Base-by-base conservation (phyloP, 2,329 filamentous ascomycete species). In the Penicillium sp. region DNA sequence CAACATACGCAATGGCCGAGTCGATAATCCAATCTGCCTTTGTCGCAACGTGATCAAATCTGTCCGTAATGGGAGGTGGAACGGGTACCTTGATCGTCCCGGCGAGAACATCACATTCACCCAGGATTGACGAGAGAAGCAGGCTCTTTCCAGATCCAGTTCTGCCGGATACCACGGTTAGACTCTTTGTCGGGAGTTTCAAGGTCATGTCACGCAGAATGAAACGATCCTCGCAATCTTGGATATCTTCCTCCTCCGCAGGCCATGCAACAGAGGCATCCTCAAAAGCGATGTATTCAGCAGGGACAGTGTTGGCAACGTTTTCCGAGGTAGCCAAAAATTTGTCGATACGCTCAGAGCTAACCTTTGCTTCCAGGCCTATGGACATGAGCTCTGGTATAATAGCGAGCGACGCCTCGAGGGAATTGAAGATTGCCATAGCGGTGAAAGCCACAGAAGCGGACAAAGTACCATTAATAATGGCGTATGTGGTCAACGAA, bases 391-490 rank as follows among this genome's bases (percentile, higher is more conserved):
- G 76, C 67, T 92, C 89, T 0, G 90, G 90, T 16, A 94, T 76
- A 40, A 89, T 78, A 0, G 85, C 85, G 1, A 94, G 74, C 0
- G 87, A 86, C 22, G 86, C 79, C 68, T 94, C 89, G 22, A 94
- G 79, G n/a, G 84, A 81, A 57, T 83, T 84, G 72, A 94, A 90
- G 66, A 88, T 88, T 37, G 79, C 81, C 50, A 89, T 85, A 29
- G 88, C 87, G 26, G 90, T 90, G 63, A 94, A 94, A 2, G 90
- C 90, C 11, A 92, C 82, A 0, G 89, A 90, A 0, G 90, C 86
- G 1, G 81, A 79, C 10, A 94, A 77, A 0, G 78, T 76, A 5
- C 85, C 86, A 61, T 90, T 72, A 0, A 89, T 63, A 10, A 82
- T 61, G 2, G 88, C 85, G 66, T 92, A 92, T 0, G 85, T 81